Percentiles rank a stretch among this genome's conserved stretches.
phyloP scores from a whole-genome alignment of 345 rosid genomes.

The Pseudoturritis turrita region DNA sequence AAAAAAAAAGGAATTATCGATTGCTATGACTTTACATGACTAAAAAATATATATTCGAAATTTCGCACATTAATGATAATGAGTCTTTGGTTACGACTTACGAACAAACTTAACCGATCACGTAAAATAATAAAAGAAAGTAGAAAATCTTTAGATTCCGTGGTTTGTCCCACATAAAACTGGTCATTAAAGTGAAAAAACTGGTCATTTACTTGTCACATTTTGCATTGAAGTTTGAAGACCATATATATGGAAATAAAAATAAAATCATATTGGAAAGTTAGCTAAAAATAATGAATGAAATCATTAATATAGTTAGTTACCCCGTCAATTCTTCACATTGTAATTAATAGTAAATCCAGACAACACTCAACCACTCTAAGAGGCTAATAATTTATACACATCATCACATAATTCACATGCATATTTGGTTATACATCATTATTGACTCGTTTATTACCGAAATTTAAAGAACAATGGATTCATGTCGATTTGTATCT shows the following conservation, averaged over 20 bases:
- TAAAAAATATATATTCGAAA: not conserved
- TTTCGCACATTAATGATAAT: not conserved
- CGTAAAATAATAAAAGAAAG: not conserved
- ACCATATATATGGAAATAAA: not conserved
- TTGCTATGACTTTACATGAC: not conserved
- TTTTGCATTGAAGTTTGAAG: constrained; percentile 17
- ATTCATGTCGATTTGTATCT: no score
- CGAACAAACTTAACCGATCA: not conserved
- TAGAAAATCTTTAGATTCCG: not conserved
- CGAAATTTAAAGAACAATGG: not conserved
- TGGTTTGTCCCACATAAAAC: constrained; percentile 14
- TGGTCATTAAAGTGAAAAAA: not conserved
- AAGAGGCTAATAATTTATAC: not conserved
- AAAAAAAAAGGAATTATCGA: not conserved
- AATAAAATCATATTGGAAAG: not conserved
- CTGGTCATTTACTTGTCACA: not conserved
- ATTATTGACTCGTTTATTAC: not conserved
- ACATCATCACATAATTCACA: constrained; percentile 12
- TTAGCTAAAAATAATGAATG: constrained; percentile 22
- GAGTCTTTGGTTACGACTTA: not conserved
- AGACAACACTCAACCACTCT: constrained; percentile 18
- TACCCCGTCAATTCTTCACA: constrained; percentile 14
- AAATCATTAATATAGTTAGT: constrained; percentile 18
- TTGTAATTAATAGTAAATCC: constrained; percentile 14
- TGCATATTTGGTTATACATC: not conserved